Evolutionary conservation across 2,329 filamentous ascomycete species (phyloP).

Genomic region (Rhexocercosporidium sp.): DNA sequence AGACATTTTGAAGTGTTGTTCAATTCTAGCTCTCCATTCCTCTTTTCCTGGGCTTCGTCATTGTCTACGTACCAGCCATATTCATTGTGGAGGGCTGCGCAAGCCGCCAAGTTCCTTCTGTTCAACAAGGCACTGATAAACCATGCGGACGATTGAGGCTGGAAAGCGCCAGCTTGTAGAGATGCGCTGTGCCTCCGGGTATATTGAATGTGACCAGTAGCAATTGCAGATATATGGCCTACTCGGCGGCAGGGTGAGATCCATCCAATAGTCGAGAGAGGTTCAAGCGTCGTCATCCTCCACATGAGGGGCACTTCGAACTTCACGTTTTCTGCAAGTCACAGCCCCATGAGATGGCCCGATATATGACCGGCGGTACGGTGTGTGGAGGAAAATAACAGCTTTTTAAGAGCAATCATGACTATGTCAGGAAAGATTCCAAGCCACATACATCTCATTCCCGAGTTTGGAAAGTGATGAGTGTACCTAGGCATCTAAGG

Average conservation of each 20-base stretch:
- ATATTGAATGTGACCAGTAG: background rate
- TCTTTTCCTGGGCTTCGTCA: background rate
- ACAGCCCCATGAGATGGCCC: background rate
- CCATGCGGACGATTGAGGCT: background rate
- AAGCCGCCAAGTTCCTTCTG: constrained; percentile 1
- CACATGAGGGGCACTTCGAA: background rate
- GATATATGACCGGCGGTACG: background rate
- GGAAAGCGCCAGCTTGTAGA: background rate
- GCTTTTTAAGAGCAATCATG: too few species aligned
- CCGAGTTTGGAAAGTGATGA: too few species aligned
- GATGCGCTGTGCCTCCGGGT: background rate
- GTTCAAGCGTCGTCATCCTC: background rate
- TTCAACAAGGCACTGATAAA: background rate
- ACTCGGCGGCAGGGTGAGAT: background rate
- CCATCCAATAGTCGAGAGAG: background rate
- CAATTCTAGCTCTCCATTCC: background rate
- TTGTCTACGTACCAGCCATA: background rate
- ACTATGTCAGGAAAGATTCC: too few species aligned
- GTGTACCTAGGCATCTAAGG: too few species aligned
- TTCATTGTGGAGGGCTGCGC: background rate
- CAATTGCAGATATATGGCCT: background rate
- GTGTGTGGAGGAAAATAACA: too few species aligned
- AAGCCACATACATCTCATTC: too few species aligned
- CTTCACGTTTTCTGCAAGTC: background rate
- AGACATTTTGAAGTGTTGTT: background rate